These are phyloP conservation scores for Nakazawaea peltata DNA, from an alignment of 805 yeast genomes.

Conservation along the genomic window DNA sequence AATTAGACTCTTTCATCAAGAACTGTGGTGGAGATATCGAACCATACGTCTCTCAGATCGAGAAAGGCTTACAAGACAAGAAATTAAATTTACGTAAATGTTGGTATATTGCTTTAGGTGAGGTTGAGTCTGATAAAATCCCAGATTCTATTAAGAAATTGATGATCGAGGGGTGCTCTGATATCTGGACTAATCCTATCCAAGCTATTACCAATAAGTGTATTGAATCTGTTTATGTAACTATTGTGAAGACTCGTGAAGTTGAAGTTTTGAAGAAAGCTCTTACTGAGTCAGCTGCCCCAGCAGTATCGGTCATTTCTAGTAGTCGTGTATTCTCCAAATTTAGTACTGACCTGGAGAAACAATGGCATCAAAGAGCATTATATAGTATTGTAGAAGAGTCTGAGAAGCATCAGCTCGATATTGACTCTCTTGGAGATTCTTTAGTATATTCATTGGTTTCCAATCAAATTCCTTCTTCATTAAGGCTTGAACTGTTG, in stretches of 20 bases:
- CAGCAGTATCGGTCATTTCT: constrained; percentile 40
- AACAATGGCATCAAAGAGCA: constrained; percentile 36
- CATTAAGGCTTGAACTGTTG: no score
- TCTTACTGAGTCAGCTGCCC: no score
- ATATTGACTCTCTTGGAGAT: no score
- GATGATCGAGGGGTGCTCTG: constrained; percentile 21
- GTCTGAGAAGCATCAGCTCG: no score
- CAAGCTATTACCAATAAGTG: constrained; percentile 44
- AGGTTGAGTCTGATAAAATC: constrained; percentile 12
- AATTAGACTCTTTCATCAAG: not conserved
- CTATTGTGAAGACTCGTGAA: no score
- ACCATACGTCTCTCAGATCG: not conserved
- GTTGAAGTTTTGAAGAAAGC: no score
- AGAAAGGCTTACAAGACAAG: not conserved
- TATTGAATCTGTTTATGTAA: constrained; percentile 47
- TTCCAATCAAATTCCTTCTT: no score
- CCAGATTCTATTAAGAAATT: not conserved
- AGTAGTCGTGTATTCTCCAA: constrained; percentile 44
- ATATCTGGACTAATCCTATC: constrained; percentile 43
- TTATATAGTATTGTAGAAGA: no score
- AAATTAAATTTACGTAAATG: constrained; percentile 53
- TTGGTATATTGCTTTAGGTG: constrained; percentile 56
- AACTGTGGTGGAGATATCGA: not conserved
- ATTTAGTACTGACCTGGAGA: constrained; percentile 34
- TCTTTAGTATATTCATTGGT: no score